A percentile compares a stretch with the other conserved stretches of the same genome.
Conservation (phyloP, 805 yeast genomes). For the Metschnikowia cubensis region DNA sequence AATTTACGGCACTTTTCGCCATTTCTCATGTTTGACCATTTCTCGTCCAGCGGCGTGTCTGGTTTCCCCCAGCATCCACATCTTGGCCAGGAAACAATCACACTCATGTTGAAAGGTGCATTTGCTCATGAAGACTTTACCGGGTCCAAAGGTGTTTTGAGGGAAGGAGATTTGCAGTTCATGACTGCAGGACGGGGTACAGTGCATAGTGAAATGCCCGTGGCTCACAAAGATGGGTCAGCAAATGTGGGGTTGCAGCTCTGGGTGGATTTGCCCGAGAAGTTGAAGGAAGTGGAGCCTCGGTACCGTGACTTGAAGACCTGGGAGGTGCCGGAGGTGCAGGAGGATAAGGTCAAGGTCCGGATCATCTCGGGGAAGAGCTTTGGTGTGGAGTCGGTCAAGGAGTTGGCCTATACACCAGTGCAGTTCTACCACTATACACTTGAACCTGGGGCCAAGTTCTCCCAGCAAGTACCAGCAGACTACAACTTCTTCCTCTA, state of each 20-base stretch:
- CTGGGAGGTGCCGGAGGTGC: constrained; percentile 66
- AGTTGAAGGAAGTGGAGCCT: constrained; percentile 46
- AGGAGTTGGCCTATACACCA: constrained; percentile 80
- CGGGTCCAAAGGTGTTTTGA: constrained; percentile 71
- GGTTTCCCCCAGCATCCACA: constrained; percentile 88
- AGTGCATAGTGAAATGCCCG: constrained; percentile 85
- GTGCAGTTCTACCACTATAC: constrained; percentile 63
- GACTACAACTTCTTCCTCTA: constrained; percentile 70
- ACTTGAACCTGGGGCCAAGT: constrained; percentile 61
- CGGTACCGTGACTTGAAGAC: constrained; percentile 72
- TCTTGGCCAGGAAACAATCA: constrained; percentile 78
- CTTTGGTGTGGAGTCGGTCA: constrained; percentile 69
- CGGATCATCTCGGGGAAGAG: constrained; percentile 75
- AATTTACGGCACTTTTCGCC: constrained; percentile 74
- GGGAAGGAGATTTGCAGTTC: constrained; percentile 83
- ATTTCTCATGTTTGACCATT: constrained; percentile 78
- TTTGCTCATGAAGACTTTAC: constrained; percentile 85
- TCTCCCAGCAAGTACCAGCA: constrained; percentile 54
- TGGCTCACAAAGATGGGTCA: constrained; percentile 36
- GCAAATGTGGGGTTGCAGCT: constrained; percentile 61
- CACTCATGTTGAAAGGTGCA: constrained; percentile 60
- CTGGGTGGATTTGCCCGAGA: constrained; percentile 45
- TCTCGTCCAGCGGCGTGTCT: constrained; percentile 55
- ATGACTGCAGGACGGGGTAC: constrained; percentile 93
- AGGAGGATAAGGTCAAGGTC: constrained; percentile 57